A percentile compares a stretch with the other conserved stretches of the same genome.
Conservation (phyloP, 1,284 basidiomycete genomes). For the Serendipita sp. region DNA sequence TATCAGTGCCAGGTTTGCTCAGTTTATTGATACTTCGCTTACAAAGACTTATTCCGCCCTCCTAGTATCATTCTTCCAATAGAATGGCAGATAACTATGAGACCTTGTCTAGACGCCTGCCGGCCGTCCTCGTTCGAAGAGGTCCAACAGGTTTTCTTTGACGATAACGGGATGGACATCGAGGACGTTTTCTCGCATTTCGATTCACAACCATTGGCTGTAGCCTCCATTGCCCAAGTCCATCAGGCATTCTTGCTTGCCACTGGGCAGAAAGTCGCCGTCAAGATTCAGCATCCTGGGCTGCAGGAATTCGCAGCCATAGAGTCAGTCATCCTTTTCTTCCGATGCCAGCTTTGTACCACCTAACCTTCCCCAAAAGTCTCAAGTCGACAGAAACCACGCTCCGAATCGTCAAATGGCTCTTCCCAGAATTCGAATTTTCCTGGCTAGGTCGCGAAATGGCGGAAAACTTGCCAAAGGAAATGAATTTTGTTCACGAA, state of each 20-base stretch:
- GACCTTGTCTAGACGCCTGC: conserved; percentile 72
- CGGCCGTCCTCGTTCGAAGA: conserved; percentile 62
- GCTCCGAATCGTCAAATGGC: conserved; percentile 72
- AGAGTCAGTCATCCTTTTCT: conserved; percentile 23
- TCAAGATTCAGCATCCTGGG: conserved; percentile 95
- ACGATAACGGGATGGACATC: conserved; percentile 55
- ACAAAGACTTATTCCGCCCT: conserved; percentile 33
- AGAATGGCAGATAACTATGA: conserved; percentile 54
- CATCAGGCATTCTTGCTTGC: conserved; percentile 68
- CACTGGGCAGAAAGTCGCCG: conserved; percentile 68
- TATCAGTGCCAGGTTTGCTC: conserved; percentile 33
- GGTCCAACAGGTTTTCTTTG: conserved; percentile 52
- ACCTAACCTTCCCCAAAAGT: not conserved
- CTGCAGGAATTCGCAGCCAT: conserved; percentile 83
- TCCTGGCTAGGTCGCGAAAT: conserved; percentile 91
- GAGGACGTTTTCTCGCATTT: conserved; percentile 68
- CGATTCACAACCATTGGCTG: conserved; percentile 81
- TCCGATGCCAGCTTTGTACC: not conserved
- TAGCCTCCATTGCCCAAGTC: conserved; percentile 90
- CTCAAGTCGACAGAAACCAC: conserved; percentile 26
- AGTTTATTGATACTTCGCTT: conserved; percentile 23
- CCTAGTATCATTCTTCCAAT: conserved; percentile 54
- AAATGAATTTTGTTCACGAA: conserved; percentile 91
- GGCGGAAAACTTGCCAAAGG: conserved; percentile 82
- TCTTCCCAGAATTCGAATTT: conserved; percentile 86